Evolutionary conservation across 2,329 filamentous ascomycete species (phyloP).

Genomic region (Penicillium verrucosum): DNA sequence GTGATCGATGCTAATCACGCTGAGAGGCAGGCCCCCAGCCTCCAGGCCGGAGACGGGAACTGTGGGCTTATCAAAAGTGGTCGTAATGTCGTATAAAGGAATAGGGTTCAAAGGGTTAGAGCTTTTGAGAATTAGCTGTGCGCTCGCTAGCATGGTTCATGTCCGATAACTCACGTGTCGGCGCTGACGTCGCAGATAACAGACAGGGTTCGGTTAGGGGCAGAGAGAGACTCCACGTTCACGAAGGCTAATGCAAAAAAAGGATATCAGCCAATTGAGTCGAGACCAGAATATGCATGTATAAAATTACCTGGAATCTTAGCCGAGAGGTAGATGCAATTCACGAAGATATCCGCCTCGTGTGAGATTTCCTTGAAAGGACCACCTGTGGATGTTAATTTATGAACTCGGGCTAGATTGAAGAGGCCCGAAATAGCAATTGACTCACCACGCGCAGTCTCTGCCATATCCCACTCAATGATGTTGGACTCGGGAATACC

Average conservation of each 20-base stretch:
- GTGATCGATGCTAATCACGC: constrained; percentile 85
- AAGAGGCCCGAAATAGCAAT: neutral
- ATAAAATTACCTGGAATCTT: constrained; percentile 59
- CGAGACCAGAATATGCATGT: neutral
- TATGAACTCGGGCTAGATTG: neutral
- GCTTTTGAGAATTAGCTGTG: constrained; percentile 24
- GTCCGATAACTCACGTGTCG: constrained; percentile 43
- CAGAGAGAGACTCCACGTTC: constrained; percentile 64
- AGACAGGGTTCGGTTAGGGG: constrained; percentile 66
- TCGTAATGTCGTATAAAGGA: constrained; percentile 80
- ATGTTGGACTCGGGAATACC: constrained; percentile 70
- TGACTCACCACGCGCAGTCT: constrained; percentile 62
- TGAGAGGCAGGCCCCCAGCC: constrained; percentile 60
- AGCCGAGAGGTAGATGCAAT: constrained; percentile 81
- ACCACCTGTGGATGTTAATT: constrained; percentile 48
- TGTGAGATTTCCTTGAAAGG: constrained; percentile 77
- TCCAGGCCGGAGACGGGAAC: constrained; percentile 59
- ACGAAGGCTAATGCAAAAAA: constrained; percentile 57
- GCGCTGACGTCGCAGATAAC: constrained; percentile 73
- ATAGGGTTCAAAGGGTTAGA: constrained; percentile 50
- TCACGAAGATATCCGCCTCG: constrained; percentile 68
- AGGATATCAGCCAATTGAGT: neutral
- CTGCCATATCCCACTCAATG: constrained; percentile 71
- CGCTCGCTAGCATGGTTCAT: neutral
- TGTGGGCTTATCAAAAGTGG: constrained; percentile 84